Percentiles rank a stretch among this genome's conserved stretches.
These are phyloP conservation scores for Neobulgaria alba DNA, from an alignment of 2,329 filamentous ascomycete genomes.

Conservation along the genomic window DNA sequence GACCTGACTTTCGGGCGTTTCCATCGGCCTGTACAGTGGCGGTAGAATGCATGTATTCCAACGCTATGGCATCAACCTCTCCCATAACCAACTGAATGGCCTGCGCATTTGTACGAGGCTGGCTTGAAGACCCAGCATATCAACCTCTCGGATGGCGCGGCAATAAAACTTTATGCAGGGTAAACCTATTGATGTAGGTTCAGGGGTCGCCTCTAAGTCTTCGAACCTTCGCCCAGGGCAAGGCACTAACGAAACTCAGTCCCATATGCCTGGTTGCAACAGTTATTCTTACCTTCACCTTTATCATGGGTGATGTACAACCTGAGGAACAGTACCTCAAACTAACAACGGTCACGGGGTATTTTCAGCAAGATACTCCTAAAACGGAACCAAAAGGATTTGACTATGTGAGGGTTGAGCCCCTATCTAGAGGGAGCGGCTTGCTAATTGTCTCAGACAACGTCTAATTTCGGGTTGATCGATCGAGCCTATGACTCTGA, in stretches of 20 bases:
- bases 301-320: constrained; percentile 20
- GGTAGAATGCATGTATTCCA: no score
- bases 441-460: constrained; percentile 9
- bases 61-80: neutral
- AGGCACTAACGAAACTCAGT: constrained; percentile 7
- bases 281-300: constrained; percentile 15
- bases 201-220: neutral
- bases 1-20: no score
- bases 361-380: constrained; percentile 56
- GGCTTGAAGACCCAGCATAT: neutral
- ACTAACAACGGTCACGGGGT: constrained; percentile 52
- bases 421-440: neutral
- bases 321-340: constrained; percentile 28
- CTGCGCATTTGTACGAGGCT: neutral
- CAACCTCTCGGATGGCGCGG: neutral
- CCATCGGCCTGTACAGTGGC: no score
- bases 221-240: neutral
- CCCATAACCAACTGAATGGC: no score
- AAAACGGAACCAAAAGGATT: constrained; percentile 48
- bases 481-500: constrained; percentile 53
- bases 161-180: neutral
- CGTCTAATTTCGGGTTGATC: constrained; percentile 57
- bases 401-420: constrained; percentile 46
- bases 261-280: constrained; percentile 20
- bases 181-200: neutral